Evolutionary conservation across 1,284 basidiomycete genomes (phyloP), one percentile per base, ranked within the genome.

Genomic region (Lentinus polychrous): DNA sequence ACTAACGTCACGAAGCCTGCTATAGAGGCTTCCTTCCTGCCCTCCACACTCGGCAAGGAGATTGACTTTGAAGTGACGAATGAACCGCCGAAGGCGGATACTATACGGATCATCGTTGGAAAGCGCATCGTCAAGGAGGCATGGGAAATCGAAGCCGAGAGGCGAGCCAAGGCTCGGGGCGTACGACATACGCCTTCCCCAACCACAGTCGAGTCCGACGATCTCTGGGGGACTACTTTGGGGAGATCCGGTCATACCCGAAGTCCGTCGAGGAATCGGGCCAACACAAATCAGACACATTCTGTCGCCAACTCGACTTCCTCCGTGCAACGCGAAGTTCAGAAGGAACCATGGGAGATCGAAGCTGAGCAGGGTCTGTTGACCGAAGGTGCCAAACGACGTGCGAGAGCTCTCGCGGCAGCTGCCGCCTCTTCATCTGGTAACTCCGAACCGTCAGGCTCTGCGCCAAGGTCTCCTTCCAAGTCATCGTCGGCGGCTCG

Each of bases 111-210:
- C 17, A 66, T 79, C n/a, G 69, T 86, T 2, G 86, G 86, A 8
- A 86, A 85, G 65, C 74, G 72, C 55, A 67, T 86, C 17, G 57
- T 85, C 46, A 80, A 78, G 57, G 86, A 90, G 62, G 63, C 75
- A 27, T 89, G 86, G 86, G 86, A 90, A 61, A 57, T 90, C 15
- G 85, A 86, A 59, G 69, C 79, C 8, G 86, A 89, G 55, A 68
- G 71, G 37, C 71, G 75, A 48, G 60, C 69, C 14, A 76, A 73
- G 51, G 49, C 58, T 12, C 55, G 60, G 8, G 18, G 4, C 6
- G 38, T 36, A 12, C 53, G 57, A 2, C 48, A 48, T 0, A 43
- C 27, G 10, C 35, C 35, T 31, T 35, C 46, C 8, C 49, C 38
- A 10, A 10, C 27, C 27, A 27, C 27, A 4, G 27, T 27, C 27